Conservation (phyloP, 1,139 yeast species). For the Pichia sp. region DNA sequence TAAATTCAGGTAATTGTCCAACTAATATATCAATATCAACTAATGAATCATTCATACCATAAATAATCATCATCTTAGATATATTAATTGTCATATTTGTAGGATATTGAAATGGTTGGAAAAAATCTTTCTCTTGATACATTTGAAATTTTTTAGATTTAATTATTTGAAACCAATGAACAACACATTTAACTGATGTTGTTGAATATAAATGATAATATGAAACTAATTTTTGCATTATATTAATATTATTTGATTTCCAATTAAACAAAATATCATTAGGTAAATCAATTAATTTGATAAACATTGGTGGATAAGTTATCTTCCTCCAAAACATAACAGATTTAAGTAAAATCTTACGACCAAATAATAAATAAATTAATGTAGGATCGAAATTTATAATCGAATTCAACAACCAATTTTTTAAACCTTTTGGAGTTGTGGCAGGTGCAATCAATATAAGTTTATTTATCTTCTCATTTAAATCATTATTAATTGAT, state of each 20-base stretch:
- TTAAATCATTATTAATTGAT: constrained; percentile 62
- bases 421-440: constrained; percentile 80
- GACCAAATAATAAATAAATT: constrained; percentile 68
- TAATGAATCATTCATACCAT: constrained; percentile 74
- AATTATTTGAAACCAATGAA: constrained; percentile 95
- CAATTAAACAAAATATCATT: constrained; percentile 68
- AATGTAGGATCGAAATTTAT: constrained; percentile 74
- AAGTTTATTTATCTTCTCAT: constrained; percentile 59
- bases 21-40: constrained; percentile 78
- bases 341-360: constrained; percentile 63
- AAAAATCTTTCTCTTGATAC: constrained; percentile 62
- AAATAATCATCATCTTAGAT: constrained; percentile 43
- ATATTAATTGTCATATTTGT: constrained; percentile 45
- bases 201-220: constrained; percentile 85
- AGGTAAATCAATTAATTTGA: constrained; percentile 63
- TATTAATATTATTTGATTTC: constrained; percentile 62
- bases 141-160: constrained; percentile 75
- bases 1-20: constrained; percentile 40
- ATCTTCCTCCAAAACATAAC: constrained; percentile 78
- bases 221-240: constrained; percentile 64
- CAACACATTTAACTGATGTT: constrained; percentile 85
- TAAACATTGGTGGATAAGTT: constrained; percentile 77
- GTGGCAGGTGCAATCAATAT: constrained; percentile 77
- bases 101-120: constrained; percentile 42
- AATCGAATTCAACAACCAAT: constrained; percentile 66